These are phyloP conservation scores for Calocybe indica DNA, from an alignment of 768 basidiomycete species.

Conservation along the genomic window DNA sequence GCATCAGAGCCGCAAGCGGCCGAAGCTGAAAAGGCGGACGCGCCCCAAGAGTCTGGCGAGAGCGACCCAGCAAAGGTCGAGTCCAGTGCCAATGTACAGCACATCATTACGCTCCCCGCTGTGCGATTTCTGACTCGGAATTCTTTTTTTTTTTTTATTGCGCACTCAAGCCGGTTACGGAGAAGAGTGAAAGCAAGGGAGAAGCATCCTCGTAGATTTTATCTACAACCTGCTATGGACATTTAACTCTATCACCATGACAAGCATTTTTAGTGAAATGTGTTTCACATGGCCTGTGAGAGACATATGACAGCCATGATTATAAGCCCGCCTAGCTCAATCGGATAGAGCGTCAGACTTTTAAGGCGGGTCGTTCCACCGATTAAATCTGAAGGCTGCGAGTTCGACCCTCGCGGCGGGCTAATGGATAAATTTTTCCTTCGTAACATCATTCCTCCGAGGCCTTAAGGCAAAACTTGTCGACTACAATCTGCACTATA, in stretches of 20 bases:
- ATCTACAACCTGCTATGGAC: too few species aligned
- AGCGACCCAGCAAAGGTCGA: constrained; percentile 15
- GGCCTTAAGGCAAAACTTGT: constrained; percentile 30
- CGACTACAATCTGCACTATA: constrained; percentile 69
- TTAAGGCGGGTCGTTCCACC: constrained; percentile 4
- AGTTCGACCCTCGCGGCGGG: constrained; percentile 84
- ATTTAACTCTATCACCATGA: too few species aligned
- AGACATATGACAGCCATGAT: too few species aligned
- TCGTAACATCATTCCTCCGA: not conserved
- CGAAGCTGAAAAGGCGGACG: constrained; percentile 8
- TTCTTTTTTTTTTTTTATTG: too few species aligned
- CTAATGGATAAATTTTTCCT: constrained; percentile 25
- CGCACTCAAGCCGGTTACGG: too few species aligned
- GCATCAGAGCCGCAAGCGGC: constrained; percentile 1
- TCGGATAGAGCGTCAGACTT: constrained; percentile 62
- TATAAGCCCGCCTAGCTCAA: constrained; percentile 52
- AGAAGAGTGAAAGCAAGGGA: too few species aligned
- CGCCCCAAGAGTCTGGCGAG: constrained; percentile 15
- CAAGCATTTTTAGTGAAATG: too few species aligned
- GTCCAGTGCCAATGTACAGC: too few species aligned
- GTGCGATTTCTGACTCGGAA: too few species aligned
- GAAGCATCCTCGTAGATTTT: too few species aligned
- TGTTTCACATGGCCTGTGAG: too few species aligned
- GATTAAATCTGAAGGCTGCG: constrained; percentile 69
- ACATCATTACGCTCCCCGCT: too few species aligned